phyloP scores from a whole-genome alignment of 2,329 filamentous ascomycete species.

The Venturiaceae sp. region DNA sequence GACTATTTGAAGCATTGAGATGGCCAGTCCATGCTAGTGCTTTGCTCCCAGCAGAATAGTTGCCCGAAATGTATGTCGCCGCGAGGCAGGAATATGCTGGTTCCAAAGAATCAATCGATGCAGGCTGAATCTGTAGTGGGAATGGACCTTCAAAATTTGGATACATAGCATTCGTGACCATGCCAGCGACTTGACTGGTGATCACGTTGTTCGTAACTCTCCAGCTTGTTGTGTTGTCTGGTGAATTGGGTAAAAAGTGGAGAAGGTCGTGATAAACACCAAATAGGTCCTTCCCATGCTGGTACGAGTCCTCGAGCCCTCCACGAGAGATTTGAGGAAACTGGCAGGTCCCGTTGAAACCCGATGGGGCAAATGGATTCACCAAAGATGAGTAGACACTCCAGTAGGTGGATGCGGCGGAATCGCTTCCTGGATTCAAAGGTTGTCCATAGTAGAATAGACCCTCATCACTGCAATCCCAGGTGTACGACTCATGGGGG shows the following conservation, averaged over 20 bases:
- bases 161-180: slow-evolving; percentile 65
- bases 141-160: slow-evolving; percentile 18
- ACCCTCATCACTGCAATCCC: slow-evolving; percentile 62
- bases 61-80: slow-evolving; percentile 34
- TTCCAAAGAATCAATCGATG: slow-evolving; percentile 60
- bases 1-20: slow-evolving; percentile 42
- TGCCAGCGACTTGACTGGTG: slow-evolving; percentile 69
- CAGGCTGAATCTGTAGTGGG: slow-evolving; percentile 38
- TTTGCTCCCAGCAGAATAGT: slow-evolving; percentile 35
- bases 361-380: slow-evolving; percentile 58
- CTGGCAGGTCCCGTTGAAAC: slow-evolving; percentile 65
- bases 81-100: slow-evolving; percentile 59
- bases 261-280: slow-evolving; percentile 65
- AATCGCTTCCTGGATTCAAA: slow-evolving; percentile 34
- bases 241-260: slow-evolving; percentile 50
- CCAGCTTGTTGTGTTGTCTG: slow-evolving; percentile 44
- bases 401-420: slow-evolving; percentile 54
- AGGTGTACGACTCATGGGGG: slow-evolving; percentile 60
- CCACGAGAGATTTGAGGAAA: slow-evolving; percentile 70
- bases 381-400: slow-evolving; percentile 47
- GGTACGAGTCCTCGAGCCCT: slow-evolving; percentile 64
- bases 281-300: slow-evolving; percentile 68
- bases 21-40: slow-evolving; percentile 53
- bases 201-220: slow-evolving; percentile 76
- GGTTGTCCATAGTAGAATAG: slow-evolving; percentile 61